phyloP scores from a whole-genome alignment of 2,329 filamentous ascomycete species.

The Trichophyton rubrum region DNA sequence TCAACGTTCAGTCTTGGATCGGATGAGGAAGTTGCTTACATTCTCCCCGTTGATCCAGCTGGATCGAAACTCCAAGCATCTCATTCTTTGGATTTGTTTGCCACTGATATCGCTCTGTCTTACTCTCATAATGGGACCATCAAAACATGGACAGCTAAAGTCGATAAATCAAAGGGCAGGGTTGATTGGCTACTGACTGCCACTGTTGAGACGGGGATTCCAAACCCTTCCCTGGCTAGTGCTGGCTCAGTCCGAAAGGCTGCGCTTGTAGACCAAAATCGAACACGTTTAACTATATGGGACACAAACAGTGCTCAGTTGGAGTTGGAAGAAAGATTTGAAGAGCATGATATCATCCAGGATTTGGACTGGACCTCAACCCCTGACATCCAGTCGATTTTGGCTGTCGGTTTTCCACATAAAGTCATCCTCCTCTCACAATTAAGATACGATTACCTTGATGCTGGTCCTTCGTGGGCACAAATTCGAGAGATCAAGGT shows the following conservation, averaged over 20 bases:
- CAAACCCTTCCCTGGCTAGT: constrained; percentile 62
- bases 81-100: constrained; percentile 74
- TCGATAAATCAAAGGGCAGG: constrained; percentile 46
- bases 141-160: constrained; percentile 72
- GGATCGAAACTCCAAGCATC: constrained; percentile 59
- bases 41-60: constrained; percentile 77
- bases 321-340: constrained; percentile 67
- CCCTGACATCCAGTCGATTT: constrained; percentile 72
- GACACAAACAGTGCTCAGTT: constrained; percentile 69
- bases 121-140: constrained; percentile 65
- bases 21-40: constrained; percentile 41
- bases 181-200: constrained; percentile 77
- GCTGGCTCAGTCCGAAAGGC: constrained; percentile 79
- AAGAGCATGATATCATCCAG: constrained; percentile 59
- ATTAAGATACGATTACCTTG: constrained; percentile 82
- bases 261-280: constrained; percentile 61
- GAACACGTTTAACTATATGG: constrained; percentile 77
- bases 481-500: constrained; percentile 71
- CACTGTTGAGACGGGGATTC: constrained; percentile 64
- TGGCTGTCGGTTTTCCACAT: constrained; percentile 87
- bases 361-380: constrained; percentile 93
- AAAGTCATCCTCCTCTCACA: constrained; percentile 71
- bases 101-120: constrained; percentile 72
- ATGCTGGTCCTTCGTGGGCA: constrained; percentile 80
- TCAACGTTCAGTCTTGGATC: constrained; percentile 56